These are phyloP conservation scores for Chlamydomonas reinhardtii DNA, from an alignment of 163 green algal species.

Conservation along the genomic window DNA sequence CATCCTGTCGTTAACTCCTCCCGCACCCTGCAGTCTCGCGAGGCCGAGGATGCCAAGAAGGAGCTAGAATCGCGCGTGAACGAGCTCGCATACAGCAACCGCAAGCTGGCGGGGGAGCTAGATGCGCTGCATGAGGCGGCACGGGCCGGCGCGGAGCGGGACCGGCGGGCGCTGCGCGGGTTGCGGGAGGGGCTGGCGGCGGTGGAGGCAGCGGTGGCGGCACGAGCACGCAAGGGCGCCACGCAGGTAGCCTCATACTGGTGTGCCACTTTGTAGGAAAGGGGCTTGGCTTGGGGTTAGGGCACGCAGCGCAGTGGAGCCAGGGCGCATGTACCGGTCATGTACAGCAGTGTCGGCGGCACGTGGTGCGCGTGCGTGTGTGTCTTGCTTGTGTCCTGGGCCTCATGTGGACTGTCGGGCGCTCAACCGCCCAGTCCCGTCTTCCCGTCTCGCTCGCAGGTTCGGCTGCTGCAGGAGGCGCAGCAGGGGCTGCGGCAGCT, in stretches of 20 bases:
- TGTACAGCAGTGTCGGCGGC: too few species aligned
- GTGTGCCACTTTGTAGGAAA: too few species aligned
- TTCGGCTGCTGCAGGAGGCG: slow-evolving; percentile 10
- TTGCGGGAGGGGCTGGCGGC: slow-evolving; percentile 60
- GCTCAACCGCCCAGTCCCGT: too few species aligned
- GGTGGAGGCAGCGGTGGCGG: slow-evolving; percentile 51
- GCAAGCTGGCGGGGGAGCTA: slow-evolving; percentile 65
- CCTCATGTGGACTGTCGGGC: too few species aligned
- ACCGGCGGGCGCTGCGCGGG: slow-evolving; percentile 51
- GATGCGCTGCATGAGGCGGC: slow-evolving; percentile 53
- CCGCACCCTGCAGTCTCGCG: slow-evolving; percentile 36
- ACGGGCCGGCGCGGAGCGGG: slow-evolving; percentile 6
- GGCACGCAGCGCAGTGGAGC: too few species aligned
- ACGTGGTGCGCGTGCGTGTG: too few species aligned
- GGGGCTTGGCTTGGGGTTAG: too few species aligned
- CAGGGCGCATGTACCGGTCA: too few species aligned
- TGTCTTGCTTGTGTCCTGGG: too few species aligned
- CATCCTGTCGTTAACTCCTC: too few species aligned
- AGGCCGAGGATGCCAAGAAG: slow-evolving; percentile 45
- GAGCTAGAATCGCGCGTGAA: slow-evolving; percentile 18
- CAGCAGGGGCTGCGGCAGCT: slow-evolving; percentile 25
- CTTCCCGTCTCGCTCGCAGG: neutral
- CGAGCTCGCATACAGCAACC: slow-evolving; percentile 72
- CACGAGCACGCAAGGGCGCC: slow-evolving; percentile 29
- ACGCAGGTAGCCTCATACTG: slow-evolving; percentile 47